Conservation (phyloP, 768 basidiomycete genomes). For the Exidia glandulosa region DNA sequence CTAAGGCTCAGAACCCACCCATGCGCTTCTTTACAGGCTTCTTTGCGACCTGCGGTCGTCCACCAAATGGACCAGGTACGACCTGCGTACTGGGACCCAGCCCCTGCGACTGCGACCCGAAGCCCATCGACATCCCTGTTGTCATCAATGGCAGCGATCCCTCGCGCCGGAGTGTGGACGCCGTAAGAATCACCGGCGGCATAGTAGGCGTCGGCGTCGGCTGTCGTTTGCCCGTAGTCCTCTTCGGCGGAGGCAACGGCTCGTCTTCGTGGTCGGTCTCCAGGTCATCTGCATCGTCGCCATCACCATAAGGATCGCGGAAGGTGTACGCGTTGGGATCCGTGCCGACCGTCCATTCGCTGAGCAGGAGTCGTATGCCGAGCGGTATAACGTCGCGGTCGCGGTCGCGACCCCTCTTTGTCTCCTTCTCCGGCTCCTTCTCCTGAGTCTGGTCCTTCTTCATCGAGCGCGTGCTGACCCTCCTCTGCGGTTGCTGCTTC, state of each 20-base stretch:
- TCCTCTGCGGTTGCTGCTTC: constrained; percentile 11
- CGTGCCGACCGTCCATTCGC: constrained; percentile 53
- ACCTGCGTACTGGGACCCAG: constrained; percentile 52
- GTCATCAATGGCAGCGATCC: neutral
- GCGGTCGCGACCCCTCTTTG: neutral
- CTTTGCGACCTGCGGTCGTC: constrained; percentile 33
- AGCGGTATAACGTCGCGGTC: constrained; percentile 21
- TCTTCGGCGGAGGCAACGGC: constrained; percentile 9
- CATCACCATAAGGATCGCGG: constrained; percentile 38
- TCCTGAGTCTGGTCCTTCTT: constrained; percentile 14
- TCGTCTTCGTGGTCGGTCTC: neutral
- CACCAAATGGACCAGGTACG: constrained; percentile 61
- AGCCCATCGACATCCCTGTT: neutral
- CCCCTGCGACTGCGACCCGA: neutral
- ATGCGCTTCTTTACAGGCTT: constrained; percentile 54
- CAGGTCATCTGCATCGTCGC: neutral
- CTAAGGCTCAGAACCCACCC: constrained; percentile 52
- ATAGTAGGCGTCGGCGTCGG: neutral
- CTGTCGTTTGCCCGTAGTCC: too few species aligned
- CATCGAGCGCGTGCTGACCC: constrained; percentile 13
- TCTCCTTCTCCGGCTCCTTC: neutral
- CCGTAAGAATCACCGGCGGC: neutral
- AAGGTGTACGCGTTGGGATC: constrained; percentile 42
- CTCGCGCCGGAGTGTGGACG: neutral
- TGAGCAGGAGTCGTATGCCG: constrained; percentile 52